Percentiles rank a stretch among this genome's conserved stretches.
Conservation (phyloP, 1,139 yeast genomes). For the Lodderomyces beijingensis region DNA sequence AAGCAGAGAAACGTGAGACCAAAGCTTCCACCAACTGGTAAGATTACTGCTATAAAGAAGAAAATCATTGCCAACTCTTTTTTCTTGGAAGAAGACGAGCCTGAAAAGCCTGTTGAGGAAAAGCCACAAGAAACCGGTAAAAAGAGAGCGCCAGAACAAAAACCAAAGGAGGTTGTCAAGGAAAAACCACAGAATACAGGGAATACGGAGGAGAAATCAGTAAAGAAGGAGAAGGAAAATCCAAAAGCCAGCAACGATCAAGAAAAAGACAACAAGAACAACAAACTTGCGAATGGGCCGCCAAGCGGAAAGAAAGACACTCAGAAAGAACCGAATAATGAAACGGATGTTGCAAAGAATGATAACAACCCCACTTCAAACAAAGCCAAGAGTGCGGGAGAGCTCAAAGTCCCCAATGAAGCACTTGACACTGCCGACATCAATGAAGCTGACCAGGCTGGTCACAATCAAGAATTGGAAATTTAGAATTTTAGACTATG, state of each 20-base stretch:
- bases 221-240: neutral
- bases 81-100: constrained; percentile 27
- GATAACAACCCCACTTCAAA: neutral
- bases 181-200: too few species aligned
- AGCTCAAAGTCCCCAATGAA: constrained; percentile 4
- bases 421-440: constrained; percentile 7
- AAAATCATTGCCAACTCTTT: constrained; percentile 51
- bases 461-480: neutral
- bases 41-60: constrained; percentile 69
- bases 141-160: neutral
- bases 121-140: constrained; percentile 1
- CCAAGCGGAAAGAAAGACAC: neutral
- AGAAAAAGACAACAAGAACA: neutral
- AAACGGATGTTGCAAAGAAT: neutral
- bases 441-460: neutral
- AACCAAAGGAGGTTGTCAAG: neutral
- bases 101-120: constrained; percentile 3
- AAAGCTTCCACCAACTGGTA: constrained; percentile 91
- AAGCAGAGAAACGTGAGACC: constrained; percentile 78
- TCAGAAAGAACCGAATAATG: neutral
- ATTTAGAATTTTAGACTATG: constrained; percentile 1
- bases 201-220: neutral
- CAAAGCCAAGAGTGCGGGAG: neutral
- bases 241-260: neutral
- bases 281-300: neutral